These are phyloP conservation scores for Scheffersomyces insectosa DNA, from an alignment of 1,139 yeast genomes.

Conservation along the genomic window DNA sequence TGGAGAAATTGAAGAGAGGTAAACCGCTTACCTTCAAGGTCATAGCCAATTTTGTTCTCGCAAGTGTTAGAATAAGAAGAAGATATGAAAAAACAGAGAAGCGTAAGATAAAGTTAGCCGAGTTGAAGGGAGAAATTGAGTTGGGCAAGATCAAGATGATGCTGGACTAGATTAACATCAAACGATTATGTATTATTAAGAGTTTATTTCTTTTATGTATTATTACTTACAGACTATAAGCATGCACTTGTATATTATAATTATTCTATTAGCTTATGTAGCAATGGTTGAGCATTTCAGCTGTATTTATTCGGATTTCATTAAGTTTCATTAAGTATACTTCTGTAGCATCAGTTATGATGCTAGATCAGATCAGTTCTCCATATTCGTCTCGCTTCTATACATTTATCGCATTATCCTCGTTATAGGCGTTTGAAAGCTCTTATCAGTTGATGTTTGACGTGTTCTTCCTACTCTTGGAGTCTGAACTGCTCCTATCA, in stretches of 20 bases:
- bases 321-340: too few species aligned
- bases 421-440: constrained; percentile 44
- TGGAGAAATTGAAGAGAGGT: constrained; percentile 10
- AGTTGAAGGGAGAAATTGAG: constrained; percentile 31
- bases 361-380: too few species aligned
- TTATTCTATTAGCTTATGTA: too few species aligned
- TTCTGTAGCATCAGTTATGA: too few species aligned
- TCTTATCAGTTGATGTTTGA: constrained; percentile 41
- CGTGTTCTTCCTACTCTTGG: constrained; percentile 41
- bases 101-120: constrained; percentile 25
- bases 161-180: neutral
- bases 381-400: too few species aligned
- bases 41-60: constrained; percentile 54
- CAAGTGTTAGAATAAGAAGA: constrained; percentile 52
- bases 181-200: too few species aligned
- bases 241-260: neutral
- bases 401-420: constrained; percentile 31
- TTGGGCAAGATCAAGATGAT: constrained; percentile 9
- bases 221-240: neutral
- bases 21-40: constrained; percentile 12
- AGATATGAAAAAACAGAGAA: constrained; percentile 30
- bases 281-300: too few species aligned
- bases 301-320: too few species aligned
- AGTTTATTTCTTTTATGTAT: neutral
- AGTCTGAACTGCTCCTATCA: constrained; percentile 28